These are phyloP conservation scores for Sinapis alba DNA, from an alignment of 441 rosid species.

Conservation along the genomic window DNA sequence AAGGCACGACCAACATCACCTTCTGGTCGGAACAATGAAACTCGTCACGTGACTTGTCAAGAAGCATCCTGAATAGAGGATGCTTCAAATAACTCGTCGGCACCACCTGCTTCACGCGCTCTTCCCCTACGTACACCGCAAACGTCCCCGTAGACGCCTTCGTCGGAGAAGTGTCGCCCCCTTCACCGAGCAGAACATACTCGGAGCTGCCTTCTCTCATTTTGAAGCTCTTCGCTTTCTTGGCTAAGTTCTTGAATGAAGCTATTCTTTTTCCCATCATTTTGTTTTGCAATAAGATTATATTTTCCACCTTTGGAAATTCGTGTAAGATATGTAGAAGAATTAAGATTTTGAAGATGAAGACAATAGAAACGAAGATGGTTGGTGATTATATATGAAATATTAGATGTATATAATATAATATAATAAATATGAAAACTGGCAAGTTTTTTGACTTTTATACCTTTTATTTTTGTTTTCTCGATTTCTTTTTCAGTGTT, in stretches of 20 bases:
- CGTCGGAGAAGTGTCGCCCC: constrained; percentile 32
- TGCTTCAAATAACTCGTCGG: constrained; percentile 74
- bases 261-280: constrained; percentile 64
- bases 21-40: constrained; percentile 53
- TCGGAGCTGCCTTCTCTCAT: constrained; percentile 42
- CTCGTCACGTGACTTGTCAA: constrained; percentile 75
- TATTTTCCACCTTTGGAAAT: background rate
- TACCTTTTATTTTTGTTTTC: background rate
- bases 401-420: constrained; percentile 1
- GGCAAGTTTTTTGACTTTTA: constrained; percentile 16
- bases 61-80: constrained; percentile 77
- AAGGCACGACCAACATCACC: constrained; percentile 71
- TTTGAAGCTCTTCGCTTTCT: constrained; percentile 59
- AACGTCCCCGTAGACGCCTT: constrained; percentile 70
- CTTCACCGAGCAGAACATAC: constrained; percentile 44
- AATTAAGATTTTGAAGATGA: constrained; percentile 23
- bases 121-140: constrained; percentile 78
- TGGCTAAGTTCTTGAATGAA: constrained; percentile 79
- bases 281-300: background rate
- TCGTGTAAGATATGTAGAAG: constrained; percentile 11
- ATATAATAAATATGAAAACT: background rate
- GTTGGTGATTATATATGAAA: constrained; percentile 31
- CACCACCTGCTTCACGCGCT: constrained; percentile 62
- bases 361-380: constrained; percentile 26
- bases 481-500: constrained; percentile 20